Base-by-base conservation (phyloP, 345 rosid species). In the Excoecaria agallocha region DNA sequence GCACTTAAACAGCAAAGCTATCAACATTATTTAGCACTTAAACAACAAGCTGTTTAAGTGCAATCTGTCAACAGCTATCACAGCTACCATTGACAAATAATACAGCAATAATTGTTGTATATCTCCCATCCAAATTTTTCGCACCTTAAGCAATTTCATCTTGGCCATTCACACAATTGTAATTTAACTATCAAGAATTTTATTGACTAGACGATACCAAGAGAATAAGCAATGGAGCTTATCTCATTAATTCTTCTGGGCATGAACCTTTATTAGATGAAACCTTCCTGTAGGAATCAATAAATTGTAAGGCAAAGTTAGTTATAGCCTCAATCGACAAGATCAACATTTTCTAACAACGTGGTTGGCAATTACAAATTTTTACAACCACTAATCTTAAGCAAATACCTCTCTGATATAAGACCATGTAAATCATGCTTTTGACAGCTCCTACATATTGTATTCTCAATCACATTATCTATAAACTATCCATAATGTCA, bases 181-280 rank as follows among this genome's bases (percentile, higher is more conserved):
- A 35, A 48, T 46, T 22, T 46, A 62, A 41, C 46, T 62, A 8
- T n/a, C 2, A 55, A 8, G 19, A 75, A 12, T 11, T 39, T 69
- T 12, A 52, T 62, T 59, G 49, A 16, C 38, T 52, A 48, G 55
- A 20, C 13, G 4, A 12, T 12, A 12, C 45, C n/a, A 60, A 50
- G 13, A 67, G 48, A 19, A 52, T 16, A 43, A 24, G 45, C 41
- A 49, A 45, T 37, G 70, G 16, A 35, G 58, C 38, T 86, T 86
- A 93, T 95, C 98, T 93, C 86, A 91, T 81, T 58, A 91, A 66
- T 80, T 93, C 97, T 75, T 91, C 98, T 12, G 81, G 82, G 7
- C 50, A 81, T 37, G 89, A 83, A 56, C 72, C 84, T 51, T 83
- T 86, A 41, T 30, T 81, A 1, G 82, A 41, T 5, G 78, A 57